A percentile compares a stretch with the other conserved stretches of the same genome.
phyloP scores from a whole-genome alignment of 2,329 filamentous ascomycete species.

The Nothopassalora personata region DNA sequence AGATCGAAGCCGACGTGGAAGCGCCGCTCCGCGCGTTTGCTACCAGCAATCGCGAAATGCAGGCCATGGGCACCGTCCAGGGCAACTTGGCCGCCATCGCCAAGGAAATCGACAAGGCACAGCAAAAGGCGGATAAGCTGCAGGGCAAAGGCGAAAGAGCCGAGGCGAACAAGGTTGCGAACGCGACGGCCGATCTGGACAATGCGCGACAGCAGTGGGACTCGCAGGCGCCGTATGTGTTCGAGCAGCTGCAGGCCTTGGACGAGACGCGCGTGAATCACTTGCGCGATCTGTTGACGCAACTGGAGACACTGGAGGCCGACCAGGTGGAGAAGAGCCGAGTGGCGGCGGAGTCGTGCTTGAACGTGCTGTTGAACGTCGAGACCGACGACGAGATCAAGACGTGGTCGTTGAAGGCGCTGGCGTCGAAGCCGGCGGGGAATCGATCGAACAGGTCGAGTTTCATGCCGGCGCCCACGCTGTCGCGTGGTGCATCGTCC shows the following conservation, averaged over 20 bases:
- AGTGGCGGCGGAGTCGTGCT: constrained; percentile 67
- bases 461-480: constrained; percentile 3
- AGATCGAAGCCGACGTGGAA: constrained; percentile 86
- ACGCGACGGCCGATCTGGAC: constrained; percentile 67
- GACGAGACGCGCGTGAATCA: constrained; percentile 88
- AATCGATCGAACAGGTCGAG: constrained; percentile 7
- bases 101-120: constrained; percentile 76
- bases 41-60: constrained; percentile 66
- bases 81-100: constrained; percentile 75
- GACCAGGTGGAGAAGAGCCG: constrained; percentile 77
- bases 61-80: constrained; percentile 74
- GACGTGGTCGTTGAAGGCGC: constrained; percentile 52
- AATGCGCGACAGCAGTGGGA: constrained; percentile 83
- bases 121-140: constrained; percentile 80
- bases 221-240: constrained; percentile 88
- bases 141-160: constrained; percentile 71
- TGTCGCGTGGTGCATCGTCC: not conserved
- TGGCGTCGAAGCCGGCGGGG: constrained; percentile 26
- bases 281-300: constrained; percentile 82
- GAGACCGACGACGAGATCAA: constrained; percentile 83
- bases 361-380: constrained; percentile 79
- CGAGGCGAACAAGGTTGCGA: constrained; percentile 70
- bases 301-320: constrained; percentile 86
- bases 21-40: constrained; percentile 72
- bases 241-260: constrained; percentile 83